Evolutionary conservation across 1,139 yeast species (phyloP).

Genomic region (Suhomyces guaymorum): DNA sequence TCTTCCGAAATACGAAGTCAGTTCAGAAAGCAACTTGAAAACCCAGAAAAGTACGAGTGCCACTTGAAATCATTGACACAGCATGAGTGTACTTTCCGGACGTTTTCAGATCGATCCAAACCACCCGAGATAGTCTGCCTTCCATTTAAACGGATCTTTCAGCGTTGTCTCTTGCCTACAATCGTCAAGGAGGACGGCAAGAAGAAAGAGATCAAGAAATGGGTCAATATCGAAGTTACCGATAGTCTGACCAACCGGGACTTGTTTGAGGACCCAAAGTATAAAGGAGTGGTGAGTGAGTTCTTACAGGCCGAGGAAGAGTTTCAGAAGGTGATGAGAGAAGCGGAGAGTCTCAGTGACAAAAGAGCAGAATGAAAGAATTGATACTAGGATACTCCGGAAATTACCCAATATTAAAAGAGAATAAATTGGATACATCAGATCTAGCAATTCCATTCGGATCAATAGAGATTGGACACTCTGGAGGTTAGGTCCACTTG

Average conservation of each 20-base stretch:
- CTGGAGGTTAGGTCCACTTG: too few relatives aligned
- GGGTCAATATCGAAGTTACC: conserved; percentile 51
- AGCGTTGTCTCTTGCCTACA: conserved; percentile 43
- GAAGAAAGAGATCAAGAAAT: conserved; percentile 22
- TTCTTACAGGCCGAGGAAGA: conserved; percentile 44
- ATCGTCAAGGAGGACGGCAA: conserved; percentile 29
- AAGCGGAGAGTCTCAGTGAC: conserved; percentile 16
- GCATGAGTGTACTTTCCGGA: conserved; percentile 49
- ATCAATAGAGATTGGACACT: too few relatives aligned
- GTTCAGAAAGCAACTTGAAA: conserved; percentile 29
- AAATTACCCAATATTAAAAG: too few relatives aligned
- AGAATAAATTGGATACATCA: too few relatives aligned
- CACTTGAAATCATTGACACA: conserved; percentile 47
- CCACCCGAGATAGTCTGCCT: conserved; percentile 50
- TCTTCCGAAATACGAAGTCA: conserved; percentile 29
- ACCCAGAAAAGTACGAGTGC: conserved; percentile 42
- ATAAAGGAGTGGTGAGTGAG: conserved; percentile 32
- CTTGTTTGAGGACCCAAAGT: conserved; percentile 25
- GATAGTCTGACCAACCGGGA: conserved; percentile 36
- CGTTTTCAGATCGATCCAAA: conserved; percentile 22
- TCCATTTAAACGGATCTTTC: conserved; percentile 56
- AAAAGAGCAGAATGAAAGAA: too few relatives aligned
- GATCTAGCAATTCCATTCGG: too few relatives aligned
- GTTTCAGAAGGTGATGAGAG: conserved; percentile 35
- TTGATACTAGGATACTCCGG: too few relatives aligned